These are phyloP conservation scores for Suillus hirtellus DNA, from an alignment of 768 basidiomycete species.

Conservation along the genomic window DNA sequence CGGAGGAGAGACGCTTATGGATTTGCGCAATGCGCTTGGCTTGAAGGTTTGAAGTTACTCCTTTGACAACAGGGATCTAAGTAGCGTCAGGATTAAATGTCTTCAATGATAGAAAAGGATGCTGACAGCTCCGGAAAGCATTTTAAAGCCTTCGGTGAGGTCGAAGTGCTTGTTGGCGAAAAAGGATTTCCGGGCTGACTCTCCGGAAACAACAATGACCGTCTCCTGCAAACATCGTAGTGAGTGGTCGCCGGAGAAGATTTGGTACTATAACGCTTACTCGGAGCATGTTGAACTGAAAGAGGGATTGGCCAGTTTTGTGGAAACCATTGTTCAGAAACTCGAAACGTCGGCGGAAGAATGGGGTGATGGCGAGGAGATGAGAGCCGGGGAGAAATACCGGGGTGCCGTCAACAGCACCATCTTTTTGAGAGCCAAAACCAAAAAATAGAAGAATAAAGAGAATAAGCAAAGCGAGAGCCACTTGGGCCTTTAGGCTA, in stretches of 20 bases:
- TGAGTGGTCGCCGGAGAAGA: slow-evolving; percentile 3
- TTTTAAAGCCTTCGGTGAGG: slow-evolving; percentile 77
- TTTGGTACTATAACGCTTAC: slow-evolving; percentile 40
- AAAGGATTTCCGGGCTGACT: slow-evolving; percentile 66
- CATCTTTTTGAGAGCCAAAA: slow-evolving; percentile 41
- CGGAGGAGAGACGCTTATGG: slow-evolving; percentile 66
- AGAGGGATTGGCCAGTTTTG: slow-evolving; percentile 62
- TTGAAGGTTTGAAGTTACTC: slow-evolving; percentile 72
- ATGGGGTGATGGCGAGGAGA: slow-evolving; percentile 60
- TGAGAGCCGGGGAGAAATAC: slow-evolving; percentile 57
- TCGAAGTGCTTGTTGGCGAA: slow-evolving; percentile 71
- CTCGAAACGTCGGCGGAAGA: slow-evolving; percentile 70
- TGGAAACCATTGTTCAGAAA: slow-evolving; percentile 74
- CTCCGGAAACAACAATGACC: slow-evolving; percentile 76
- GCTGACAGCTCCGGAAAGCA: slow-evolving; percentile 76
- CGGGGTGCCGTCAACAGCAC: slow-evolving; percentile 46
- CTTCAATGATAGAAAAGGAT: neutral
- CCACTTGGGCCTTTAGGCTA: slow-evolving; percentile 33
- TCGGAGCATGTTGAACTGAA: slow-evolving; percentile 67
- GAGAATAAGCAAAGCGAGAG: slow-evolving; percentile 34
- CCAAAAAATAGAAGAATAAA: slow-evolving; percentile 42
- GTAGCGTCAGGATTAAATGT: slow-evolving; percentile 19
- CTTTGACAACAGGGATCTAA: slow-evolving; percentile 75
- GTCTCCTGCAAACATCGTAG: slow-evolving; percentile 50
- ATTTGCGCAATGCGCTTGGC: slow-evolving; percentile 61